phyloP scores from a whole-genome alignment of 805 yeast genomes.

The Yamadazyma kitorensis region DNA sequence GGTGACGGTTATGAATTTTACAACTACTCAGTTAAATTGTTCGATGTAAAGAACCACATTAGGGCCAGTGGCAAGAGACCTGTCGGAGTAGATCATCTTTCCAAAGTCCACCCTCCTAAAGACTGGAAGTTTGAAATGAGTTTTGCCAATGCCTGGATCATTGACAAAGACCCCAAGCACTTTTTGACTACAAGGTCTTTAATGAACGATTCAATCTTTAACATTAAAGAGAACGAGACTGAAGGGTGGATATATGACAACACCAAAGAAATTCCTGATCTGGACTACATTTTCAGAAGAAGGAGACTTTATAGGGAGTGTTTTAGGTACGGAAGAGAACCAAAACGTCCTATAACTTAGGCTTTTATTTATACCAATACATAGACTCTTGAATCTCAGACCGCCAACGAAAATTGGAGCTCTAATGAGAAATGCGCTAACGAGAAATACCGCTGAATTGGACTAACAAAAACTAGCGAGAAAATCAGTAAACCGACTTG shows the following conservation, averaged over 20 bases:
- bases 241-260: constrained; percentile 54
- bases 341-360: constrained; percentile 9
- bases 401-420: no score
- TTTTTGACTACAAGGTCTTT: constrained; percentile 54
- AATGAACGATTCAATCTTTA: constrained; percentile 11
- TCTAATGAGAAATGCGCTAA: no score
- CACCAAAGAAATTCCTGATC: constrained; percentile 16
- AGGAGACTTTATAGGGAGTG: constrained; percentile 56
- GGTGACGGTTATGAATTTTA: constrained; percentile 61
- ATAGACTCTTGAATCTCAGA: neutral
- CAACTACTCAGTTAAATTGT: constrained; percentile 53
- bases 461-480: no score
- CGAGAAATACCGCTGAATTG: no score
- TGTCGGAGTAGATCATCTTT: constrained; percentile 54
- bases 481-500: no score
- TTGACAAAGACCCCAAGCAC: constrained; percentile 50
- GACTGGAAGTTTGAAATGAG: constrained; percentile 69
- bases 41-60: constrained; percentile 46
- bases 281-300: constrained; percentile 51
- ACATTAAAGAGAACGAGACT: constrained; percentile 24
- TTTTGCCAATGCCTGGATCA: constrained; percentile 57
- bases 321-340: constrained; percentile 38
- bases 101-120: constrained; percentile 60
- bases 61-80: constrained; percentile 53
- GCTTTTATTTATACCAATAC: no score